Percentiles rank a stretch among this genome's conserved stretches.
Conservation (phyloP, 2,329 filamentous ascomycete species). For the Sporothrix globosa region DNA sequence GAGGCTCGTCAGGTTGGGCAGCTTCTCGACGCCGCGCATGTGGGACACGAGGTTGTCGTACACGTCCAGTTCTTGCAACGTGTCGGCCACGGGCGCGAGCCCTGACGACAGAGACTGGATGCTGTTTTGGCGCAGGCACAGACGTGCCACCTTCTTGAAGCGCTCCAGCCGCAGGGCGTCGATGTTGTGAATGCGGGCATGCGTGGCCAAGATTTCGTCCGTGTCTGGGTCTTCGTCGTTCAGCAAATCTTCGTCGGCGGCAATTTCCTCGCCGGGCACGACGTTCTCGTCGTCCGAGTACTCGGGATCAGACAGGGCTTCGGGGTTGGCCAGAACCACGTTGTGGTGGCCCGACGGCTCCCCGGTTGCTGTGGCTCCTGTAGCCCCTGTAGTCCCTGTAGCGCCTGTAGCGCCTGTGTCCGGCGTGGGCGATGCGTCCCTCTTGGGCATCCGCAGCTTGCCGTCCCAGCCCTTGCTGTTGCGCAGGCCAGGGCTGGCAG, state of each 20-base stretch:
- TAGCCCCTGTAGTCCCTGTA: not conserved
- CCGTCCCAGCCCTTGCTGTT: conserved; percentile 80
- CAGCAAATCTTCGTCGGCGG: conserved; percentile 74
- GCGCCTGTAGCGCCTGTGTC: not conserved
- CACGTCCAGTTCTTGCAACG: conserved; percentile 82
- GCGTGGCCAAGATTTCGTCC: conserved; percentile 86
- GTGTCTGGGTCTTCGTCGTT: conserved; percentile 63
- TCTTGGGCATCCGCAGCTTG: conserved; percentile 75
- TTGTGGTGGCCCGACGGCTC: too few relatives aligned
- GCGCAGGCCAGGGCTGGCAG: conserved; percentile 53
- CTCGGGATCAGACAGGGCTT: conserved; percentile 81
- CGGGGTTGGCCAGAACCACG: conserved; percentile 72
- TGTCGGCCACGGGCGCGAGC: conserved; percentile 67
- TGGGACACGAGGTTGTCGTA: conserved; percentile 96
- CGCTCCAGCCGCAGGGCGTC: conserved; percentile 77
- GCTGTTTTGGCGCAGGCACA: conserved; percentile 91
- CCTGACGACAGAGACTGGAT: conserved; percentile 67
- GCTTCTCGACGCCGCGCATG: conserved; percentile 77
- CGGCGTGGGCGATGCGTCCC: not conserved
- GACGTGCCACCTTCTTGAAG: conserved; percentile 72
- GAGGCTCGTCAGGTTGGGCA: conserved; percentile 74
- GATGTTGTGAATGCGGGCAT: conserved; percentile 80
- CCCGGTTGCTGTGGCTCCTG: conserved; percentile 21
- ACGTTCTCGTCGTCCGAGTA: conserved; percentile 75
- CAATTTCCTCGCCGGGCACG: conserved; percentile 72